Evolutionary conservation across 495 filamentous ascomycete species (phyloP).

Genomic region (Apodospora peruviana): DNA sequence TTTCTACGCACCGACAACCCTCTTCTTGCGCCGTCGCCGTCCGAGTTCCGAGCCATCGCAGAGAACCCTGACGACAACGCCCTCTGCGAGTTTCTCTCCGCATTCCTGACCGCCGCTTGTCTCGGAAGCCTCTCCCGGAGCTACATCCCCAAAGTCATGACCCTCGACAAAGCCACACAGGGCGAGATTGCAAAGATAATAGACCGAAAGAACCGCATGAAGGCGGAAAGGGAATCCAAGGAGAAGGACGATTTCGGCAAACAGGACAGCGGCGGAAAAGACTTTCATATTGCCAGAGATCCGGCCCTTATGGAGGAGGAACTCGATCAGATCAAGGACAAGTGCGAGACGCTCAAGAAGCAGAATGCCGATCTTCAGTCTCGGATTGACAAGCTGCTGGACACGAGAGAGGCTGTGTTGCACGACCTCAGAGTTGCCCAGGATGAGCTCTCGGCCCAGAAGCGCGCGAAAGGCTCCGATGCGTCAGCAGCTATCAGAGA

Average conservation of each 20-base stretch:
- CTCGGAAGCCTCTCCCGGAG: slow-evolving; percentile 48
- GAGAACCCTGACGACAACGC: slow-evolving; percentile 31
- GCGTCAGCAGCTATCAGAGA: slow-evolving; percentile 24
- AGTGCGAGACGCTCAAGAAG: slow-evolving; percentile 22
- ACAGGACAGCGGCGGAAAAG: slow-evolving; percentile 5
- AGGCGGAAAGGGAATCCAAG: slow-evolving; percentile 22
- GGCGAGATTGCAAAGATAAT: slow-evolving; percentile 29
- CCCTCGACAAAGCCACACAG: slow-evolving; percentile 26
- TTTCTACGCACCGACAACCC: slow-evolving; percentile 50
- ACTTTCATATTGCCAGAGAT: slow-evolving; percentile 17
- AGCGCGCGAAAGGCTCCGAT: slow-evolving; percentile 22
- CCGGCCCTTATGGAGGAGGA: slow-evolving; percentile 30
- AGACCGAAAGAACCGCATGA: slow-evolving; percentile 23
- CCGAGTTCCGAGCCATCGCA: slow-evolving; percentile 32
- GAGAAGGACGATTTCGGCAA: slow-evolving; percentile 11
- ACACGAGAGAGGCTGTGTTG: slow-evolving; percentile 22
- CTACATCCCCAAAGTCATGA: slow-evolving; percentile 45
- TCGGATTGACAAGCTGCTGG: slow-evolving; percentile 27
- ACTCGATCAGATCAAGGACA: slow-evolving; percentile 23
- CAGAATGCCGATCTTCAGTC: slow-evolving; percentile 29
- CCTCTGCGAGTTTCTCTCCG: slow-evolving; percentile 53
- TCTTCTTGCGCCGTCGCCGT: slow-evolving; percentile 24
- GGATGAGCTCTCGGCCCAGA: slow-evolving; percentile 25
- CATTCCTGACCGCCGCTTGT: slow-evolving; percentile 59
- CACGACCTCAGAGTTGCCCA: slow-evolving; percentile 20